Base-by-base conservation (phyloP, 2,329 filamentous ascomycete genomes). In the Byssoonygena ceratinophila region DNA sequence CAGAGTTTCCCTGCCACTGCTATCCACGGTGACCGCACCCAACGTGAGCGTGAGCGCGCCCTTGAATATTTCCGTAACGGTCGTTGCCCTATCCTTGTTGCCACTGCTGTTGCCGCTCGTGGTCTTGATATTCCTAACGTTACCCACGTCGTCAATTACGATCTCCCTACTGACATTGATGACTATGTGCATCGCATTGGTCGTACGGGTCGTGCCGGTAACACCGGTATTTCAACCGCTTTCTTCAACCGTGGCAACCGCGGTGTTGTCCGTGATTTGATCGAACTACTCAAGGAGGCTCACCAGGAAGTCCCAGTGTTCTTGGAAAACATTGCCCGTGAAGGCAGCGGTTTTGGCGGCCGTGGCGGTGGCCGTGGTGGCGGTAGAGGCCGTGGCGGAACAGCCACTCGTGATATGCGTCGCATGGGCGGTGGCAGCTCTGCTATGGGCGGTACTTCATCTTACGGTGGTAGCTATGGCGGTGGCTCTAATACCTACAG, bases 191-290 rank as follows among this genome's bases (percentile, higher is more conserved):
- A 98, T 74, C 87, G 92, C 71, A 98, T 98, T 66, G 92, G 92
- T 84, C 92, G 92, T 91, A 98, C 92, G 59, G 92, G 92, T 68
- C 92, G 92, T 88, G 92, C 92, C 60, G 92, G 92, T 71, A 98
- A 98, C 79, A 97, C 91, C 64, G 92, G 92, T 84, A 84, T 95
- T 61, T 87, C 92, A 4, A 98, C 92, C 62, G 92, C 92, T 53
- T 98, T 98, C 80, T 97, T 98, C 84, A 98, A 98, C 81, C 91
- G 92, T 68, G 91, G 91, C 66, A 98, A 98, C 79, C 88, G 92
- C 64, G 92, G 92, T 74, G 88, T 98, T 61, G 92, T 97, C 59
- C 86, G 92, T 61, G 92, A 97, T 64, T 82, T 98, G 57, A 81
- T 98, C 63, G 92, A 98, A n/a, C 82, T 98, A 25, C 81, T 98